Base-by-base conservation (phyloP, 257 asterid species). In the Solanum arcanum region DNA sequence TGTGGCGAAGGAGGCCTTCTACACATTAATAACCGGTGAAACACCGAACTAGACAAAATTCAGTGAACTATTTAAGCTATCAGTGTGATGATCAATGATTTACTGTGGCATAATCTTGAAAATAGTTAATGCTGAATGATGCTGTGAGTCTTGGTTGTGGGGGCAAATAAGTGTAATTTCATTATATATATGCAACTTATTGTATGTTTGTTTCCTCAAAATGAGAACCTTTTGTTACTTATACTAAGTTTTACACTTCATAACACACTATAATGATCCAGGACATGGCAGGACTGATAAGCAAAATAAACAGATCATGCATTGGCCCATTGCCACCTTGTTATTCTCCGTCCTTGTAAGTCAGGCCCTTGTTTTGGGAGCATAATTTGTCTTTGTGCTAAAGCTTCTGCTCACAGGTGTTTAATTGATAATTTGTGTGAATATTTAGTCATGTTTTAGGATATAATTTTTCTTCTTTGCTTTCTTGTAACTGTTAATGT, bases 251-350 rank as follows among this genome's bases (percentile, higher is more conserved):
- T 31, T 62, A 60, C 60, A 39, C 23, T 75, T 75, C 62, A 42
- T 73, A 66, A 46, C 91, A 56, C 37, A 49, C 39, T 3, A n/a
- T 62, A 69, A 35, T 92, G 88, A 91, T 93, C 80, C 92, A 97
- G 99, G 99, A 97, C 91, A 97, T 97, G 99, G 99, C 98, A 16
- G 99, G 99, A 88, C 87, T 97, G 77, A 96, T 97, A 89, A 97
- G 99, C 93, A 97, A 97, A 93, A 95, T 97, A 77, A 96, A 97
- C 87, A 90, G 99, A 89, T 96, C 99, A 35, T 97, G 98, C 27
- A 96, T 97, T 27, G 99, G 99, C 85, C 98, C 99, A 85, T 89
- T 97, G 92, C 99, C 99, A 76, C 89, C 99, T 39, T 95, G 98
- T 91, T 97, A 97, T 93, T 96, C 99, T 80, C 98, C 98, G 44